Conservation (phyloP, 2,329 filamentous ascomycete genomes). For the Penicillium sp. region DNA sequence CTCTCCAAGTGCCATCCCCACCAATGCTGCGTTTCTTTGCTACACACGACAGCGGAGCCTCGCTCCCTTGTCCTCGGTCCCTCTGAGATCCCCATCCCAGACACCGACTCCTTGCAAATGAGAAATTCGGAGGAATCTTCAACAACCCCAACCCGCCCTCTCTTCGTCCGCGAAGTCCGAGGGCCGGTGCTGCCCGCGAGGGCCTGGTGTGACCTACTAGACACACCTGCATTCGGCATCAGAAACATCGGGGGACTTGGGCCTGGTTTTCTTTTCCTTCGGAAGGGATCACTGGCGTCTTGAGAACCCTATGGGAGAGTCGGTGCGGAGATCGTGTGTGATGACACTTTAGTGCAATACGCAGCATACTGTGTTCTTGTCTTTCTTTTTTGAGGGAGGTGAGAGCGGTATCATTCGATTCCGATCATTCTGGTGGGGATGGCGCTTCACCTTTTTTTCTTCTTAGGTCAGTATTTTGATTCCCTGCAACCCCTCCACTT, state of each 20-base stretch:
- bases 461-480: slow-evolving; percentile 53
- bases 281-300: neutral
- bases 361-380: slow-evolving; percentile 69
- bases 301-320: slow-evolving; percentile 77
- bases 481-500: neutral
- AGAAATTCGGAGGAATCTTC: slow-evolving; percentile 99
- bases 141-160: slow-evolving; percentile 57
- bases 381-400: slow-evolving; percentile 34
- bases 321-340: slow-evolving; percentile 91
- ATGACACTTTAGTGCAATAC: slow-evolving; percentile 95
- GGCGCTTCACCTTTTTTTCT: slow-evolving; percentile 67
- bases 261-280: slow-evolving; percentile 35
- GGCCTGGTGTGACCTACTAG: slow-evolving; percentile 74
- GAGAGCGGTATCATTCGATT: slow-evolving; percentile 77
- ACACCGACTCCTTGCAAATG: slow-evolving; percentile 70
- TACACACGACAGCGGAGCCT: slow-evolving; percentile 68
- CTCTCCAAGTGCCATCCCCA: slow-evolving; percentile 76
- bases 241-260: slow-evolving; percentile 77
- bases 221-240: slow-evolving; percentile 85
- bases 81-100: slow-evolving; percentile 17
- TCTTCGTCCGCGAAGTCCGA: slow-evolving; percentile 33
- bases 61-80: slow-evolving; percentile 35
- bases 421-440: slow-evolving; percentile 87
- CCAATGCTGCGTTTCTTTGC: slow-evolving; percentile 97
- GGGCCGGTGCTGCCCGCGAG: slow-evolving; percentile 73